Evolutionary conservation across 1,284 basidiomycete genomes (phyloP).

Genomic region (Ceratorhiza oryzae-sativae): DNA sequence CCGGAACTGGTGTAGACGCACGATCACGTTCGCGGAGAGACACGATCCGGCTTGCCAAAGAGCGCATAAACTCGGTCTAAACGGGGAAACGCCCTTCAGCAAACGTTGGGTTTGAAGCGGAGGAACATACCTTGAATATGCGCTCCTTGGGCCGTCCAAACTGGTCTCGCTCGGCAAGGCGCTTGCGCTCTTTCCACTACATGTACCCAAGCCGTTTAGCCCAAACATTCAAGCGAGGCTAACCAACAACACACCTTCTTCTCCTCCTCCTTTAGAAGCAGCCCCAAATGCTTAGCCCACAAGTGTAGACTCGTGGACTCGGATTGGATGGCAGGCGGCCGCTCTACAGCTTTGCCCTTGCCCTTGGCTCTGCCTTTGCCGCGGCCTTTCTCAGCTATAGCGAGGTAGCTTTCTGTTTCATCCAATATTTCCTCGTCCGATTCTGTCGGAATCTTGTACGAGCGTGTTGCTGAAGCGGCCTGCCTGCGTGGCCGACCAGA

Average conservation of each 20-base stretch:
- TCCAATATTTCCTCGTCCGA: slow-evolving; percentile 27
- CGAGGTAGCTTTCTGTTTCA: neutral
- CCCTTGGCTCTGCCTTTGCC: slow-evolving; percentile 25
- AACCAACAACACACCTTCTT: slow-evolving; percentile 33
- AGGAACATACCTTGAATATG: slow-evolving; percentile 23
- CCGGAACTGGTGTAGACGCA: slow-evolving; percentile 21
- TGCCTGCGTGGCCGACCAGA: slow-evolving; percentile 19
- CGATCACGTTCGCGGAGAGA: slow-evolving; percentile 27
- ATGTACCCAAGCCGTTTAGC: slow-evolving; percentile 7
- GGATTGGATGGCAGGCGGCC: slow-evolving; percentile 8
- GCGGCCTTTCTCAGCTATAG: neutral
- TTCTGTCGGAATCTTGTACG: slow-evolving; percentile 29
- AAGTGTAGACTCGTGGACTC: slow-evolving; percentile 30
- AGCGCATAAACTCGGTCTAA: slow-evolving; percentile 37
- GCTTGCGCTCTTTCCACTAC: slow-evolving; percentile 38
- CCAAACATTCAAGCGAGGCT: slow-evolving; percentile 3
- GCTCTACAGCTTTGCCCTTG: slow-evolving; percentile 13
- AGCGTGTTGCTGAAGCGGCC: slow-evolving; percentile 30
- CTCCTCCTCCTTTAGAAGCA: slow-evolving; percentile 38
- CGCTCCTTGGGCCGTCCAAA: slow-evolving; percentile 30
- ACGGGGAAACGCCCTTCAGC: neutral
- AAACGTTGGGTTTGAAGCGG: neutral
- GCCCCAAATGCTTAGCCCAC: slow-evolving; percentile 38
- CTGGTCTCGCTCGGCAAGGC: slow-evolving; percentile 21
- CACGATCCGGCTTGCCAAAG: slow-evolving; percentile 12